A percentile compares a stretch with the other conserved stretches of the same genome.
phyloP scores from a whole-genome alignment of 495 filamentous ascomycete genomes.

The Aspergillus bertholletiae region DNA sequence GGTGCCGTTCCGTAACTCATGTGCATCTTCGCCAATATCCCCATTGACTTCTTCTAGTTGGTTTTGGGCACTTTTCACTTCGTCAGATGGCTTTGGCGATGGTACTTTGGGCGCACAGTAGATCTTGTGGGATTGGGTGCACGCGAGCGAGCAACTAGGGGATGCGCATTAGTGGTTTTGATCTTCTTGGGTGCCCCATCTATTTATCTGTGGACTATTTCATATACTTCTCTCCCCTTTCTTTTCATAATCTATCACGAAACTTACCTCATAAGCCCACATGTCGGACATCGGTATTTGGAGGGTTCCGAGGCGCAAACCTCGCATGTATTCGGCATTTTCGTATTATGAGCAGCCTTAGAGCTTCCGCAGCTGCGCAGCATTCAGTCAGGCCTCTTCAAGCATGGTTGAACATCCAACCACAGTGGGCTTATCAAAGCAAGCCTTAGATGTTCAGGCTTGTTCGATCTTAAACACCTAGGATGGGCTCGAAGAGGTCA shows the following conservation, averaged over 20 bases:
- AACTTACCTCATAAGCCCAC: conserved; percentile 58
- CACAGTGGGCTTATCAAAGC: background rate
- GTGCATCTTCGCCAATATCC: conserved; percentile 7
- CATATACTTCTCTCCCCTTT: too few species aligned
- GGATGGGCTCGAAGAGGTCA: background rate
- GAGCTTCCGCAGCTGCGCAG: background rate
- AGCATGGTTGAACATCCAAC: conserved; percentile 9
- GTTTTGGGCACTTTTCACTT: conserved; percentile 33
- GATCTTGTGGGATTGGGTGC: conserved; percentile 61
- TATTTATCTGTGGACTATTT: too few species aligned
- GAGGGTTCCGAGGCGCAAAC: conserved; percentile 54
- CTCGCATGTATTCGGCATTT: conserved; percentile 45
- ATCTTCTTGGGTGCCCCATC: background rate
- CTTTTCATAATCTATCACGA: too few species aligned
- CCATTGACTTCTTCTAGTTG: conserved; percentile 11
- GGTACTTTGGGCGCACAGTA: conserved; percentile 40
- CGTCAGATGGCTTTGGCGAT: conserved; percentile 15
- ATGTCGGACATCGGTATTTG: conserved; percentile 67
- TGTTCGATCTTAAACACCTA: background rate
- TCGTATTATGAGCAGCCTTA: background rate
- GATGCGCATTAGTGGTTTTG: conserved; percentile 5
- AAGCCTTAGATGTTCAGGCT: background rate
- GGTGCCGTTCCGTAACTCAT: conserved; percentile 8
- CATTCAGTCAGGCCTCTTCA: conserved; percentile 4
- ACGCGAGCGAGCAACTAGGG: conserved; percentile 64